Conservation (phyloP, 768 basidiomycete species). For the Kwoniella newhampshirensis region DNA sequence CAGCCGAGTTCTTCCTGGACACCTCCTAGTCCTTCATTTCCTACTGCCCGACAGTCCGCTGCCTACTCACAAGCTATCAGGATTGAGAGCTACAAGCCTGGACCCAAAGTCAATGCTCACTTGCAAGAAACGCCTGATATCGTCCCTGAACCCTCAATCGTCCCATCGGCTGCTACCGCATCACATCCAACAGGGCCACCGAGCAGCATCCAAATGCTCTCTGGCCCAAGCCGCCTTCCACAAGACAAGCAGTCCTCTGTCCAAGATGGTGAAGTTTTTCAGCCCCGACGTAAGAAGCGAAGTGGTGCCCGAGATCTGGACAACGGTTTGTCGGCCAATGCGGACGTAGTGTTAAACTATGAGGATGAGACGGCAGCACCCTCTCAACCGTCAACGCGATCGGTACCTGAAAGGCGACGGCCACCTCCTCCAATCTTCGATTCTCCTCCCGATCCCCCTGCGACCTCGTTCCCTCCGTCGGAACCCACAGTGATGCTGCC, state of each 20-base stretch:
- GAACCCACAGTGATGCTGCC: slow-evolving; percentile 2
- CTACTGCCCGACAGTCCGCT: neutral
- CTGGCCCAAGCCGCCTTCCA: too few relatives aligned
- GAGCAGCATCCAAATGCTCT: too few relatives aligned
- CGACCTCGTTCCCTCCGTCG: neutral
- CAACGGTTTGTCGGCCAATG: neutral
- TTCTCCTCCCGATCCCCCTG: neutral
- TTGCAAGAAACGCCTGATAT: neutral
- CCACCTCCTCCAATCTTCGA: neutral
- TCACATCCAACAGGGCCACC: too few relatives aligned
- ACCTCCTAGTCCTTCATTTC: slow-evolving; percentile 1
- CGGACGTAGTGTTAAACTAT: slow-evolving; percentile 13
- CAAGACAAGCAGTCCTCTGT: too few relatives aligned
- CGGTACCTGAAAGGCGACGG: neutral
- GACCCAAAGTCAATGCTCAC: too few relatives aligned
- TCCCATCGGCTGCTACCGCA: too few relatives aligned
- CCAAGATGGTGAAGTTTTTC: too few relatives aligned
- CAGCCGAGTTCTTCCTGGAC: slow-evolving; percentile 16
- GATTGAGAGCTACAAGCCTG: slow-evolving; percentile 26
- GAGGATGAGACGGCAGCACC: neutral
- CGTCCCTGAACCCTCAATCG: too few relatives aligned
- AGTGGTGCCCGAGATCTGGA: neutral
- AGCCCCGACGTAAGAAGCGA: neutral
- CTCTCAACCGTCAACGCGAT: neutral
- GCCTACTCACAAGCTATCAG: slow-evolving; percentile 8